Evolutionary conservation across 2,329 filamentous ascomycete genomes (phyloP).

Genomic region (Drechslera avenae): DNA sequence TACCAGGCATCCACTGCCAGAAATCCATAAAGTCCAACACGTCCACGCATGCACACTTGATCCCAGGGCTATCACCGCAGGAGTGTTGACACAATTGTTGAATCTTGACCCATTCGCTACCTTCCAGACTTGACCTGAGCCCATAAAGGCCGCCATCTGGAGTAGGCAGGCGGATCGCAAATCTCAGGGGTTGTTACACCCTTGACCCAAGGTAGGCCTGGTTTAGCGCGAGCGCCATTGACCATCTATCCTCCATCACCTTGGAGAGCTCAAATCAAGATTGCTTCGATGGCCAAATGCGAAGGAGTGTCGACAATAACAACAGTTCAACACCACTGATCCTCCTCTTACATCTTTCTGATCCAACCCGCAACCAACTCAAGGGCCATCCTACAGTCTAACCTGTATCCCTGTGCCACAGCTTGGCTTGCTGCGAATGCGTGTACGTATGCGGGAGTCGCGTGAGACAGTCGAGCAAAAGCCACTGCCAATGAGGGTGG

Average conservation of each 20-base stretch:
- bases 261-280: slow-evolving; percentile 1
- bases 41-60: background rate
- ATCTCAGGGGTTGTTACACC: background rate
- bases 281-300: background rate
- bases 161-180: background rate
- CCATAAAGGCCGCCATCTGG: slow-evolving; percentile 1
- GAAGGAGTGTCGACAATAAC: background rate
- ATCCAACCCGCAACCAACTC: slow-evolving; percentile 8
- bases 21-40: background rate
- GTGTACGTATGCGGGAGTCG: background rate
- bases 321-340: slow-evolving; percentile 2
- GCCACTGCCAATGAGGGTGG: slow-evolving; percentile 2
- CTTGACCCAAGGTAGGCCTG: slow-evolving; percentile 10
- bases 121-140: slow-evolving; percentile 2
- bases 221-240: slow-evolving; percentile 11
- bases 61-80: background rate
- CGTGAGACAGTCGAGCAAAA: slow-evolving; percentile 2
- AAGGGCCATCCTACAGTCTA: slow-evolving; percentile 6
- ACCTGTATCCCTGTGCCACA: slow-evolving; percentile 4
- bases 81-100: background rate
- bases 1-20: background rate
- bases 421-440: slow-evolving; percentile 1
- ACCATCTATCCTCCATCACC: slow-evolving; percentile 18
- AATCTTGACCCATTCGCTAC: background rate
- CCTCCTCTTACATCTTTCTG: slow-evolving; percentile 6